Percentiles rank a stretch among this genome's conserved stretches.
Evolutionary conservation across 2,329 filamentous ascomycete genomes (phyloP).

Genomic region (Penicillium sp.): DNA sequence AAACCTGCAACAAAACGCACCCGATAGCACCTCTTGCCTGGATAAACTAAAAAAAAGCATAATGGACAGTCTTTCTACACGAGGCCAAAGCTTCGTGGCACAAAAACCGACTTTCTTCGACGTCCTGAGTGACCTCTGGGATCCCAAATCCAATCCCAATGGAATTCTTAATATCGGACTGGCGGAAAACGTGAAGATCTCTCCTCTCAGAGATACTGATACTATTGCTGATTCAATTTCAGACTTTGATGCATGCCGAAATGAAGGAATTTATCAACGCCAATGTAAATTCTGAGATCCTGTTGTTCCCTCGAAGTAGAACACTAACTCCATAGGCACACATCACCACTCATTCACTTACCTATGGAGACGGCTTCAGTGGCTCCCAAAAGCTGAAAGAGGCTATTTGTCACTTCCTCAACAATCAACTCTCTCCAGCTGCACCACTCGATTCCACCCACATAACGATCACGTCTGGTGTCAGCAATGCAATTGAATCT

Average conservation of each 20-base stretch:
- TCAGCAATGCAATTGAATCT: constrained; percentile 28
- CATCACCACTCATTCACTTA: constrained; percentile 18
- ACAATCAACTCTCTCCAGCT: constrained; percentile 21
- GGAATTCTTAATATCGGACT: constrained; percentile 52
- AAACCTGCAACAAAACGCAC: not conserved
- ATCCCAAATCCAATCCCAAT: constrained; percentile 29
- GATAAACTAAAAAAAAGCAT: too few species aligned
- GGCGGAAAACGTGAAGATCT: constrained; percentile 39
- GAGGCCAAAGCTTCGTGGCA: constrained; percentile 4
- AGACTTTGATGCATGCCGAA: constrained; percentile 14
- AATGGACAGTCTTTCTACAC: constrained; percentile 1
- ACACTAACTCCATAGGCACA: constrained; percentile 2
- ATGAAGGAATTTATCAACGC: constrained; percentile 13
- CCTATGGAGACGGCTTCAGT: constrained; percentile 31
- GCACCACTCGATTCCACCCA: constrained; percentile 18
- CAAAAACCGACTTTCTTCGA: constrained; percentile 35
- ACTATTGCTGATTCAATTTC: not conserved
- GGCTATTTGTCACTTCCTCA: constrained; percentile 30
- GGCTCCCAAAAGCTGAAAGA: constrained; percentile 17
- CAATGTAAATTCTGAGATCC: not conserved
- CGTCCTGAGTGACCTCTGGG: constrained; percentile 46
- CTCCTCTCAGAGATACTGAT: not conserved
- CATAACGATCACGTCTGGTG: constrained; percentile 27
- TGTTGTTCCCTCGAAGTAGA: not conserved
- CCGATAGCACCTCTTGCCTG: too few species aligned